Evolutionary conservation across 192 early-diverging fungal genomes (phyloP).

Genomic region (Phlyctochytrium arcticum): DNA sequence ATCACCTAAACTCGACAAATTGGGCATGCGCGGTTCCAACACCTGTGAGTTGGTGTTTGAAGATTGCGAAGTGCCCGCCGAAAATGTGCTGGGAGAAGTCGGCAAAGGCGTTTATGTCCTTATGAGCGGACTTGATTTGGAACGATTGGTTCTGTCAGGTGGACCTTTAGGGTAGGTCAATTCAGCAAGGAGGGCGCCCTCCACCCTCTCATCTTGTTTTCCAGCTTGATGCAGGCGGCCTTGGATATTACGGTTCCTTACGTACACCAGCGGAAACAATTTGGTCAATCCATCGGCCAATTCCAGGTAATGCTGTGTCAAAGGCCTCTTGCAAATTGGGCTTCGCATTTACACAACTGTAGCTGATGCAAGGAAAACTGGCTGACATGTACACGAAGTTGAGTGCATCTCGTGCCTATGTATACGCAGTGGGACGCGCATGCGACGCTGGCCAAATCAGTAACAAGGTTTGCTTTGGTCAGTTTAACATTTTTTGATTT

Average conservation of each 20-base stretch:
- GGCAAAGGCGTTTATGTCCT: slow-evolving; percentile 90
- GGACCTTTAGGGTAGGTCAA: slow-evolving; percentile 71
- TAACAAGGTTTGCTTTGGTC: slow-evolving; percentile 56
- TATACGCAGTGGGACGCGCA: slow-evolving; percentile 84
- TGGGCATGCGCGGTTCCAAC: slow-evolving; percentile 95
- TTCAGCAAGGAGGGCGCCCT: background rate
- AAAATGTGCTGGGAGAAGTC: slow-evolving; percentile 82
- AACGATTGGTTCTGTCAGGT: slow-evolving; percentile 84
- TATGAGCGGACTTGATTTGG: slow-evolving; percentile 91
- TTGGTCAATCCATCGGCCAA: slow-evolving; percentile 76
- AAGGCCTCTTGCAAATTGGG: background rate
- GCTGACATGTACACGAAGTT: slow-evolving; percentile 98
- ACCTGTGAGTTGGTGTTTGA: slow-evolving; percentile 95
- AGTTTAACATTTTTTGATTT: background rate
- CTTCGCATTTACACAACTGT: background rate
- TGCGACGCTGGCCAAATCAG: slow-evolving; percentile 74
- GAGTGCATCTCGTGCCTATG: slow-evolving; percentile 83
- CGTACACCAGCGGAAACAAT: slow-evolving; percentile 83
- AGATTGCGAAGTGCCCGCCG: slow-evolving; percentile 82
- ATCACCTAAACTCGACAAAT: slow-evolving; percentile 87
- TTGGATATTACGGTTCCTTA: slow-evolving; percentile 81
- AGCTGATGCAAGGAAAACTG: slow-evolving; percentile 87
- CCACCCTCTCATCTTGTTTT: background rate
- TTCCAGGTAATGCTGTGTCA: slow-evolving; percentile 56
- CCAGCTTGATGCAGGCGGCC: slow-evolving; percentile 79